Evolutionary conservation across 306 rosid genomes (phyloP).

Genomic region (Crotalaria pallida): DNA sequence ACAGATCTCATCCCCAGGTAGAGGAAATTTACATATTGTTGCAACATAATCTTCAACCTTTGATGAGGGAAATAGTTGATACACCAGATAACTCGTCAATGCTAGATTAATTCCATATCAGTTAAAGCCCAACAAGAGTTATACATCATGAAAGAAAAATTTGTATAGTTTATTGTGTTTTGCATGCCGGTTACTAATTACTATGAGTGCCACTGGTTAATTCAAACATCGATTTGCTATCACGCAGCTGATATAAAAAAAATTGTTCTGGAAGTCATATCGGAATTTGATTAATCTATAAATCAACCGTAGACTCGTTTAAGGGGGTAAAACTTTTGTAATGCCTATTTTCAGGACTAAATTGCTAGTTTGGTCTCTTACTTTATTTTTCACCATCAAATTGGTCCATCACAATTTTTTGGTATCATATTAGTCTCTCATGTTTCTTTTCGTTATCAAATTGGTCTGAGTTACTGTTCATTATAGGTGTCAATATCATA

Average conservation of each 20-base stretch:
- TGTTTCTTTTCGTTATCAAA: no score
- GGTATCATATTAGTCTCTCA: no score
- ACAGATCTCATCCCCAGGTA: slow-evolving; percentile 38
- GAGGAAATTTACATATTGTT: slow-evolving; percentile 32
- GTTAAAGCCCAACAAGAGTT: not conserved
- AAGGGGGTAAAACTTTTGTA: no score
- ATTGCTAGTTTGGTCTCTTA: no score
- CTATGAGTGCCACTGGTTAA: not conserved
- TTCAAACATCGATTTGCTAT: not conserved
- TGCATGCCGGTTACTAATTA: not conserved
- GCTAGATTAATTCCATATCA: slow-evolving; percentile 8
- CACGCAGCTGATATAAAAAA: not conserved
- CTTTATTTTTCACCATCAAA: no score
- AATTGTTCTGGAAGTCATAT: no score
- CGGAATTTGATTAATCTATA: no score
- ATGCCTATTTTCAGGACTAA: no score
- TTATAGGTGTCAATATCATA: no score
- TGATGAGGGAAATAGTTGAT: slow-evolving; percentile 33
- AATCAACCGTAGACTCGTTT: no score
- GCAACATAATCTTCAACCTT: slow-evolving; percentile 39
- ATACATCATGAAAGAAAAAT: not conserved
- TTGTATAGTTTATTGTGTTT: not conserved
- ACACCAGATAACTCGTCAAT: slow-evolving; percentile 9
- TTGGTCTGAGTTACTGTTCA: no score
- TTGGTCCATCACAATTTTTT: no score